Evolutionary conservation across 768 basidiomycete genomes (phyloP).

Genomic region (Agaricus subrufescens): DNA sequence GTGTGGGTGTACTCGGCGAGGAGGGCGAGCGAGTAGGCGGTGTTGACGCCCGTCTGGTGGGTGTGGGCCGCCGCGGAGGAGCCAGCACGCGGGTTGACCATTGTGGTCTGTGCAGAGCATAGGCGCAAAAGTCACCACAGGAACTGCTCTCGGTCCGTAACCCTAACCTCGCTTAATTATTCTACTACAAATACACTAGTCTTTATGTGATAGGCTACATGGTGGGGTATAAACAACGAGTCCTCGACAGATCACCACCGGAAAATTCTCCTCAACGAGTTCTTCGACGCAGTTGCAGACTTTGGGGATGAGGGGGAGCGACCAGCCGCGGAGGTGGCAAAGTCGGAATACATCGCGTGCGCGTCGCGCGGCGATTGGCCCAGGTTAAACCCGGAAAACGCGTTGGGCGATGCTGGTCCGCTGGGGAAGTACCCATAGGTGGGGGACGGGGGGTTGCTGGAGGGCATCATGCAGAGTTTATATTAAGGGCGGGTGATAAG

Average conservation of each 20-base stretch:
- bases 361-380: slow-evolving; percentile 59
- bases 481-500: neutral
- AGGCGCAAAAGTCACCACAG: neutral
- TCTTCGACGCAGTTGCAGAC: neutral
- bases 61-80: slow-evolving; percentile 15
- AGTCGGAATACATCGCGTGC: slow-evolving; percentile 54
- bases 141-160: neutral
- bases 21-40: slow-evolving; percentile 62
- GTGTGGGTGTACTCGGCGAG: slow-evolving; percentile 86
- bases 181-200: neutral
- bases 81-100: slow-evolving; percentile 10
- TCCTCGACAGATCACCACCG: neutral
- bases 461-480: slow-evolving; percentile 35
- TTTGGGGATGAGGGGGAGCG: neutral
- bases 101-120: neutral
- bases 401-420: slow-evolving; percentile 50
- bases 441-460: slow-evolving; percentile 46
- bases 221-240: neutral
- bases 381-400: slow-evolving; percentile 40
- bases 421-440: slow-evolving; percentile 58
- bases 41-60: slow-evolving; percentile 22
- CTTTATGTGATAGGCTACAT: neutral
- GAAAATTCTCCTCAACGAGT: neutral
- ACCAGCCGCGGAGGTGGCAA: slow-evolving; percentile 19
- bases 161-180: neutral